Base-by-base conservation (phyloP, 495 filamentous ascomycete genomes). In the Aspergillus indologenus region DNA sequence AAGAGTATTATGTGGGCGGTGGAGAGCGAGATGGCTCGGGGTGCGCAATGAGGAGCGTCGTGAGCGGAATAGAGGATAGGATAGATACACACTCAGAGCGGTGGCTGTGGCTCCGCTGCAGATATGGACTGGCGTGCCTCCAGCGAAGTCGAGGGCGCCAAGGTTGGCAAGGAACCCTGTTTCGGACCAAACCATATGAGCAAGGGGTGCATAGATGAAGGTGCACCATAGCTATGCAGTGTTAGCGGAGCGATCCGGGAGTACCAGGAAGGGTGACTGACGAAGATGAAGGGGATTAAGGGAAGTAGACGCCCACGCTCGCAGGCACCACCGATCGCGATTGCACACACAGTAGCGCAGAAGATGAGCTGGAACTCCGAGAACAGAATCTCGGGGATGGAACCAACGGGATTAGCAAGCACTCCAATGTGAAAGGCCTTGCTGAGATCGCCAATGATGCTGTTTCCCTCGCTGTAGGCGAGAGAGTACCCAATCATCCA, bases 341-440 rank as follows among this genome's bases (percentile, higher is more conserved):
- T 71, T 15, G 66, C 71, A 52, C 77, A 76, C 1, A 81, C 79
- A 26, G 74, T 76, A 22, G 77, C 78, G 62, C 75, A 75, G 68
- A 82, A 83, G 40, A 82, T 72, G 55, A 78, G 70, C 66, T 83
- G 81, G 60, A 81, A 83, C 42, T 82, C 64, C 19, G 75, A 75
- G 65, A 81, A 82, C 9, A 81, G 66, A 40, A 83, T 75, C 52
- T 81, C 81, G 2, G 81, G 80, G 18, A 81, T 75, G 0, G 71
- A 66, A 9, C 73, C 74, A 5, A 79, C 64, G 2, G 76, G 75
- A 14, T 77, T 61, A 1, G 68, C 71, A 0, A 80, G 67, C 14
- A 78, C 74, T 18, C 65, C 68, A 6, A 61, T 53, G 44, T 77
- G 75, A 54, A 76, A 76, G 3, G 61, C 62, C 46, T 77, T 73